Evolutionary conservation across 1,139 yeast species (phyloP), one percentile per base, ranked within the genome.

Genomic region (Pichia sp.): DNA sequence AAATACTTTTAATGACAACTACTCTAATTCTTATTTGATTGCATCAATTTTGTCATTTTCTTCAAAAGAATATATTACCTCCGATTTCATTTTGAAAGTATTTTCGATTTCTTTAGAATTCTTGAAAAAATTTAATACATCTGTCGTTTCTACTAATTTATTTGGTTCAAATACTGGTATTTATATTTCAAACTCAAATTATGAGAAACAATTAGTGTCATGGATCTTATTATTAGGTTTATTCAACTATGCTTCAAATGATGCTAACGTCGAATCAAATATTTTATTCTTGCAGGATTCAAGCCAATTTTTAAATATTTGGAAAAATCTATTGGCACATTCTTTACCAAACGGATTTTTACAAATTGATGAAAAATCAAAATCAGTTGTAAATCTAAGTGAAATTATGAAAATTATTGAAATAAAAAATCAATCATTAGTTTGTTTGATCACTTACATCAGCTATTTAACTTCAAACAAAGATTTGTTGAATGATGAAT

Each of bases 151-250:
- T 15, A 54, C 51, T 21, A 60, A 59, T 41, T 39, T 60, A 30
- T 53, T 60, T 43, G 57, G 59, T 5, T 49, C 50, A 40, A 71
- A 70, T 3, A 61, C 66, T 35, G 66, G 72, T 0, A 53, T 63
- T 26, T 54, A 62, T 13, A 61, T 72, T 23, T 64, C 74, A 1
- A 69, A 64, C 44, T 41, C 55, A 4, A 55, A 64, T 21, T 72
- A 69, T 48, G 69, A 67, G 42, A 71, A 65, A 40, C 66, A 69
- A 25, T 47, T 66, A 8, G 55, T 68, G n/a, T 65, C 84, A 49
- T 89, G 97, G 97, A 70, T 81, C 4, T 63, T 87, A 19, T 64
- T 91, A 31, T 69, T 81, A 39, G 94, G 96, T 1, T 64, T 88
- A 33, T 82, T 89, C 61, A 79, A 87, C 18, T 75, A 81, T 45